Evolutionary conservation across 306 rosid species (phyloP).

Genomic region (Arachis stenosperma): DNA sequence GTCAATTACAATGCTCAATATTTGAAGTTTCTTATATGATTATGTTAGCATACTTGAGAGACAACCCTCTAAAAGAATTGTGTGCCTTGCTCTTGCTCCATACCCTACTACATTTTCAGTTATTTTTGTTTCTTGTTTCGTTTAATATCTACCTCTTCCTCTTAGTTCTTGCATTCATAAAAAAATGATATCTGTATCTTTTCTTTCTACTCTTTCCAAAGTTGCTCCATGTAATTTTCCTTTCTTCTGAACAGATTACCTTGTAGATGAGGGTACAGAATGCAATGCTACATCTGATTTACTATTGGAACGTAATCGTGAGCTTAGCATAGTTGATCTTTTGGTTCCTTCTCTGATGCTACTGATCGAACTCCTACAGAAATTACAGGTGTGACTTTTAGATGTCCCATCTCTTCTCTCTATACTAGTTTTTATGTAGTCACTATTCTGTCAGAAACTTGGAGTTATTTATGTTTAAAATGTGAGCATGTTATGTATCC

Average conservation of each 20-base stretch:
- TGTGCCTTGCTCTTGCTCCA: no score
- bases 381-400: conserved; percentile 69
- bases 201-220: conserved; percentile 15
- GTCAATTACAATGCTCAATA: conserved; percentile 36
- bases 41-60: neutral
- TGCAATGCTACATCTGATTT: conserved; percentile 93
- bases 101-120: no score
- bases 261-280: conserved; percentile 98
- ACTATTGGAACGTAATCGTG: conserved; percentile 86
- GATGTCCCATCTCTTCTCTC: conserved; percentile 16
- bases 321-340: conserved; percentile 86
- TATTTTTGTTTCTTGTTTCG: no score
- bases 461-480: conserved; percentile 15
- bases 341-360: conserved; percentile 83
- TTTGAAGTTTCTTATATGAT: conserved; percentile 2
- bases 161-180: no score
- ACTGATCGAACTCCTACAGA: conserved; percentile 76
- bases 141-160: no score
- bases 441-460: conserved; percentile 11
- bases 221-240: conserved; percentile 29
- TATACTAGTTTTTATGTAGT: conserved; percentile 12
- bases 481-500: neutral
- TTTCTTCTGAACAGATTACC: conserved; percentile 76
- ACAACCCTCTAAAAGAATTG: no score
- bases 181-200: neutral